Percentiles rank a stretch among this genome's conserved stretches.
phyloP scores from a whole-genome alignment of 768 basidiomycete genomes.

The Amanita polypyramis region DNA sequence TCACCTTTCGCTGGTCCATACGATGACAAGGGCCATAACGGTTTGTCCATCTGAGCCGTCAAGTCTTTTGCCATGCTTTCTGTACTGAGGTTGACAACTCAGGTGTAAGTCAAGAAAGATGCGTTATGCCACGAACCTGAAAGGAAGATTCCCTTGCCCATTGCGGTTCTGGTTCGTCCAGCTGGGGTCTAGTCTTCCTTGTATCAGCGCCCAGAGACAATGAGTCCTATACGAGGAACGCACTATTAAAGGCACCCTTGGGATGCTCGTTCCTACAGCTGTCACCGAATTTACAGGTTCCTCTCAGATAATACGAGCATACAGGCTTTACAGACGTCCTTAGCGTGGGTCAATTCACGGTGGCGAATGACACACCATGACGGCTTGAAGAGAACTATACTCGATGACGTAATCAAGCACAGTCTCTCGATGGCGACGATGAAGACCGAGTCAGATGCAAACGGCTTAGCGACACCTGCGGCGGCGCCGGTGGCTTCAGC shows the following conservation, averaged over 20 bases:
- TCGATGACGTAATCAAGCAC: conserved; percentile 4
- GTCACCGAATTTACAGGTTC: conserved; percentile 55
- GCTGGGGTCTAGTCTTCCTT: conserved; percentile 23
- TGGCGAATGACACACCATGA: too few relatives aligned
- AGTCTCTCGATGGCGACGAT: conserved; percentile 12
- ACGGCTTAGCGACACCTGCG: conserved; percentile 6
- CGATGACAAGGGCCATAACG: conserved; percentile 68
- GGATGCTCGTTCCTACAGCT: conserved; percentile 62
- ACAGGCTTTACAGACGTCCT: conserved; percentile 38
- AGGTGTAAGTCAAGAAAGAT: neutral
- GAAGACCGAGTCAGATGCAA: conserved; percentile 31
- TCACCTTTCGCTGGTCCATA: conserved; percentile 75
- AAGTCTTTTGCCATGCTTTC: conserved; percentile 61
- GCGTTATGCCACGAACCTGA: conserved; percentile 23
- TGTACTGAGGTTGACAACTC: conserved; percentile 27
- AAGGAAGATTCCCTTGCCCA: conserved; percentile 21
- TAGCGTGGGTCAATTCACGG: too few relatives aligned
- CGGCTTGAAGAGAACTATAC: too few relatives aligned
- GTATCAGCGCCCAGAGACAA: neutral
- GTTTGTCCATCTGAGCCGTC: conserved; percentile 49
- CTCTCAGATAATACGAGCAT: conserved; percentile 54
- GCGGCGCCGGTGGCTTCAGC: conserved; percentile 18
- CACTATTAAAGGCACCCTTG: conserved; percentile 36
- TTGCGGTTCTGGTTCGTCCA: conserved; percentile 23
- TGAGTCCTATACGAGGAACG: conserved; percentile 18